Evolutionary conservation across 2,329 filamentous ascomycete genomes (phyloP).

Genomic region (Periconia macrospinosa): DNA sequence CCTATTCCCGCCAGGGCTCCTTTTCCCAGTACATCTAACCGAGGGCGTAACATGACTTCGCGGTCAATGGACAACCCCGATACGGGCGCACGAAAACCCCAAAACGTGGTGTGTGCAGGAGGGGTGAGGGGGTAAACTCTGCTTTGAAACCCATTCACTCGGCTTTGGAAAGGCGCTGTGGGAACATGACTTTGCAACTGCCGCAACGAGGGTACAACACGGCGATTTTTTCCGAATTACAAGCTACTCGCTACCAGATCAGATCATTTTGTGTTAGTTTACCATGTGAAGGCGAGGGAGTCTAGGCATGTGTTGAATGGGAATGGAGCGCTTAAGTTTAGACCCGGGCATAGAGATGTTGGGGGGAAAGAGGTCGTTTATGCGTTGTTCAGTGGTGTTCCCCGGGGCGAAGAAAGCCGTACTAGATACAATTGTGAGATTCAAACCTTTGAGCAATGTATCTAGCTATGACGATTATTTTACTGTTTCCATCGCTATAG

Average conservation of each 20-base stretch:
- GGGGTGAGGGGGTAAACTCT: too few relatives aligned
- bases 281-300: constrained; percentile 23
- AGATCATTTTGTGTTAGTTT: constrained; percentile 15
- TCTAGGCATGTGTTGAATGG: constrained; percentile 28
- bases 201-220: neutral
- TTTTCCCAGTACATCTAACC: too few relatives aligned
- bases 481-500: neutral
- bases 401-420: neutral
- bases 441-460: neutral
- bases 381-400: constrained; percentile 20
- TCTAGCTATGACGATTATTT: neutral
- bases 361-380: constrained; percentile 16
- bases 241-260: constrained; percentile 29
- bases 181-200: neutral
- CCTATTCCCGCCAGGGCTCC: too few relatives aligned
- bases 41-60: constrained; percentile 10
- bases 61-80: constrained; percentile 1
- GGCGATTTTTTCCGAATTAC: constrained; percentile 22
- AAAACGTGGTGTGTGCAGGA: constrained; percentile 8
- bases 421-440: neutral
- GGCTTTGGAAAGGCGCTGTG: neutral
- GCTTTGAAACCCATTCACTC: constrained; percentile 2
- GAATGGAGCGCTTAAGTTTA: constrained; percentile 17
- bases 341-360: constrained; percentile 3
- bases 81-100: constrained; percentile 11